Evolutionary conservation across 164 flowering plant species (phyloP), one percentile per base, ranked within the genome.

Genomic region (Cinnamomum chago): DNA sequence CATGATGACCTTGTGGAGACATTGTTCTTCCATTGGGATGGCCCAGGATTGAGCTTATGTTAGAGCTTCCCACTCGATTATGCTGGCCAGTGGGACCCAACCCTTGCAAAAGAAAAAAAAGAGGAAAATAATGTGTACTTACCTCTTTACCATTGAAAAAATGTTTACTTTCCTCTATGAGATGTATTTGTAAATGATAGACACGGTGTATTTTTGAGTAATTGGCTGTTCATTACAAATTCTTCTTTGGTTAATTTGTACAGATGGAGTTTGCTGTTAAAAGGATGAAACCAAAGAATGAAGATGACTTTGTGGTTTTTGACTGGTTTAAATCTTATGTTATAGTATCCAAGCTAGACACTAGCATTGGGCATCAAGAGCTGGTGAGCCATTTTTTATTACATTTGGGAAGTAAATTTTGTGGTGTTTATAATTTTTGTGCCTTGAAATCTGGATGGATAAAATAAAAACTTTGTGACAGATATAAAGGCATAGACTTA

Each of bases 241-340:
- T 17, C 12, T 20, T 62, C 10, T 14, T 50, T 18, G 17, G 17
- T 27, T 72, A 40, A 69, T 55, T 71, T 33, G 62, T 82, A 40
- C 74, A 95, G 99, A 81, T 95, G 67, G 92, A 86, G 15, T 76
- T 72, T 71, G 87, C 84, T 64, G 81, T 85, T 76, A 87, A 82
- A 84, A 87, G 90, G 81, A 73, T 91, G 79, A 85, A 83, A 79
- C 83, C 79, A 47, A 86, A 87, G 82, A 83, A 80, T 71, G 83
- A 81, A 75, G 86, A 75, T 62, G 85, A 79, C 65, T 67, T 80
- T 77, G 85, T 77, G 77, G 93, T 92, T 82, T 91, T 95, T 81
- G 87, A 87, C 78, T 93, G 97, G 94, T 95, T 93, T 60, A 90
- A 78, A 77, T 74, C 76, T 3, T 82, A 92, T 82, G 97, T 95